A percentile compares a stretch with the other conserved stretches of the same genome.
These are phyloP conservation scores for Blastobotrys indianensis DNA, from an alignment of 1,139 yeast genomes.

Conservation along the genomic window DNA sequence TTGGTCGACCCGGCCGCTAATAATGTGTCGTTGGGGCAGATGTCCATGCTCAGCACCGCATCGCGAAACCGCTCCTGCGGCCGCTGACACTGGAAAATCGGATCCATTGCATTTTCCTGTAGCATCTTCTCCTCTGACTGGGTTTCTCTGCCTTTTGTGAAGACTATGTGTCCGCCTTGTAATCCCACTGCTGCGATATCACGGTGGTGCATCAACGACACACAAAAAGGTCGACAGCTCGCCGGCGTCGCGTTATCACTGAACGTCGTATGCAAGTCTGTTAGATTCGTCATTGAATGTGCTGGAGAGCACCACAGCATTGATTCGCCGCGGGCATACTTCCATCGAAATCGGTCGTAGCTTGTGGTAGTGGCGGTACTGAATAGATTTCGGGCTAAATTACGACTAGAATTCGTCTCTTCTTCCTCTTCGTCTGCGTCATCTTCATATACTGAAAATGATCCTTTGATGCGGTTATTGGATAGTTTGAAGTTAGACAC, in stretches of 20 bases:
- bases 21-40: neutral
- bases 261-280: neutral
- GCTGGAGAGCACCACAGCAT: slow-evolving; percentile 1
- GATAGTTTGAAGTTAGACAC: neutral
- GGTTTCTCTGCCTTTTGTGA: neutral
- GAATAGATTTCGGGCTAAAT: neutral
- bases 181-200: slow-evolving; percentile 6
- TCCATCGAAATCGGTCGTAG: neutral
- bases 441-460: neutral
- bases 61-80: neutral
- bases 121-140: neutral
- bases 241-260: slow-evolving; percentile 1
- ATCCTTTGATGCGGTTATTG: neutral
- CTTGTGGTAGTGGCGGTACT: neutral
- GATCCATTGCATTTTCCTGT: neutral
- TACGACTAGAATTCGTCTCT: neutral
- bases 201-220: neutral
- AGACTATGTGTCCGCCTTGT: slow-evolving; percentile 7
- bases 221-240: slow-evolving; percentile 4
- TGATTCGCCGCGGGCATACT: slow-evolving; percentile 4
- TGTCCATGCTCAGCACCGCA: slow-evolving; percentile 6
- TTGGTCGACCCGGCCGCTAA: slow-evolving; percentile 1
- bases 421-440: neutral
- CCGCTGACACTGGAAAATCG: neutral
- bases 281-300: neutral